Conservation (phyloP, 2,329 filamentous ascomycete genomes). For the Chalara sp. region DNA sequence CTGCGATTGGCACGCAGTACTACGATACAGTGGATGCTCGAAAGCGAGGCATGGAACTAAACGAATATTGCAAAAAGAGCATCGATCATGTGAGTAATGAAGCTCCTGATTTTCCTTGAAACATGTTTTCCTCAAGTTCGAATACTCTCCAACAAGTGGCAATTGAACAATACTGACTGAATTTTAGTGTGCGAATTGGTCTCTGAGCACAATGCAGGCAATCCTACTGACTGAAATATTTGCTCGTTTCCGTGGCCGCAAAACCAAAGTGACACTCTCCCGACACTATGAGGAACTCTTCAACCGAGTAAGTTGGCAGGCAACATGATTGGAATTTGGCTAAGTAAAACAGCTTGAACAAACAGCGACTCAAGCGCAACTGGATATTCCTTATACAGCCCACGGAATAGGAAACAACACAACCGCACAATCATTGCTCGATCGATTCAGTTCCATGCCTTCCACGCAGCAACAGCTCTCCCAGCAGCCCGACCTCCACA, state of each 20-base stretch:
- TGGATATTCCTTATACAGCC: neutral
- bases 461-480: neutral
- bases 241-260: conserved; percentile 22
- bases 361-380: neutral
- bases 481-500: conserved; percentile 8
- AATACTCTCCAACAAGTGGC: neutral
- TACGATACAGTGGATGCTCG: conserved; percentile 20
- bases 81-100: conserved; percentile 18
- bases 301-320: conserved; percentile 15
- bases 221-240: conserved; percentile 27
- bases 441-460: conserved; percentile 8
- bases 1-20: conserved; percentile 26
- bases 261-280: conserved; percentile 18
- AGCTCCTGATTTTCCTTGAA: neutral
- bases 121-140: neutral
- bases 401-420: conserved; percentile 9
- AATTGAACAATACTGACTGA: conserved; percentile 1
- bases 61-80: conserved; percentile 20
- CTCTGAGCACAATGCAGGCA: conserved; percentile 23
- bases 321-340: no score
- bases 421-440: conserved; percentile 13
- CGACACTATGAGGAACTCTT: conserved; percentile 23
- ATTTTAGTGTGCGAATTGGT: conserved; percentile 18
- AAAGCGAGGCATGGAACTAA: conserved; percentile 20
- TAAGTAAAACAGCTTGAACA: neutral